Evolutionary conservation across 495 filamentous ascomycete genomes (phyloP).

Genomic region (Xylaria cubensis): DNA sequence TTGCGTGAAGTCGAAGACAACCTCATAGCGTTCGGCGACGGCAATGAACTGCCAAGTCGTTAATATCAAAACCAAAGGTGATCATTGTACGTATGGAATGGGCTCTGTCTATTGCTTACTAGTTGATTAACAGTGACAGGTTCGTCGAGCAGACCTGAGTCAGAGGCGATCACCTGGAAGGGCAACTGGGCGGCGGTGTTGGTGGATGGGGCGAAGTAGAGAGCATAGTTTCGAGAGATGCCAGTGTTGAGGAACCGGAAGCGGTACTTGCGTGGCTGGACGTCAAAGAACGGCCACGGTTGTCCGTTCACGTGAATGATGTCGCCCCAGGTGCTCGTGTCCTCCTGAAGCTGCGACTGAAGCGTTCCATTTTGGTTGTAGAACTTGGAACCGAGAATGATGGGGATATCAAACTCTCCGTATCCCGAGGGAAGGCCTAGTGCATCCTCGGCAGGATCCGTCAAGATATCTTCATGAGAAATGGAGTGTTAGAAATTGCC

Average conservation of each 20-base stretch:
- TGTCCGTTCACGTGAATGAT: constrained; percentile 64
- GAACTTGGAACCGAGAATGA: constrained; percentile 56
- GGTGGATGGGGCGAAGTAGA: constrained; percentile 47
- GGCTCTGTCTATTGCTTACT: background rate
- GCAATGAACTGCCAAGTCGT: constrained; percentile 47
- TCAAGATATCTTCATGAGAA: constrained; percentile 38
- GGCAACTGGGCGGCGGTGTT: constrained; percentile 39
- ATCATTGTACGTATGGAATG: background rate
- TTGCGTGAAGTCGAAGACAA: constrained; percentile 58
- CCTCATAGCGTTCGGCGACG: constrained; percentile 64
- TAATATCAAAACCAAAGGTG: constrained; percentile 19
- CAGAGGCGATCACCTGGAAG: constrained; percentile 59
- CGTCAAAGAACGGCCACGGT: constrained; percentile 61
- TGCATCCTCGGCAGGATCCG: constrained; percentile 51
- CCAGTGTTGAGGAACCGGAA: constrained; percentile 59
- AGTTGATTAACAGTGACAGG: constrained; percentile 37
- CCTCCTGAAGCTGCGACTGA: constrained; percentile 46
- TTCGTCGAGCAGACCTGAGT: constrained; percentile 53
- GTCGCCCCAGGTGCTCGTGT: constrained; percentile 58
- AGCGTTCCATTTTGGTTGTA: constrained; percentile 57
- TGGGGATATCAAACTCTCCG: constrained; percentile 58
- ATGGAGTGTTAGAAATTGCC: background rate
- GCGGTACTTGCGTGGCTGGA: constrained; percentile 65
- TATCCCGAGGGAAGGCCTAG: constrained; percentile 54
- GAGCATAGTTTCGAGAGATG: constrained; percentile 55